These are phyloP conservation scores for Ophiobolus disseminans DNA, from an alignment of 2,329 filamentous ascomycete species.

Conservation along the genomic window DNA sequence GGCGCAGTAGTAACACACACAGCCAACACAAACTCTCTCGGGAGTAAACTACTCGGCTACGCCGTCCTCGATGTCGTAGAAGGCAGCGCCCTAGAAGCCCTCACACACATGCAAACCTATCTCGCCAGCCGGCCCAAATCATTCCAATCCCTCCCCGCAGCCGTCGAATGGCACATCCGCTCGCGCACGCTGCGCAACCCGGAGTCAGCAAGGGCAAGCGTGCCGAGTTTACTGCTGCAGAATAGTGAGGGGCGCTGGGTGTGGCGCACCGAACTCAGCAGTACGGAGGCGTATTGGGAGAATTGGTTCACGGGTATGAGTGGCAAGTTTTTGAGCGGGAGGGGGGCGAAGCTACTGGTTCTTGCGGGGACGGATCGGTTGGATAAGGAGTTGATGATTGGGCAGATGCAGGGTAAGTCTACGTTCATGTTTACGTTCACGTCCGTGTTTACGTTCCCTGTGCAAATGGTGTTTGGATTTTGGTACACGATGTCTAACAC, in stretches of 20 bases:
- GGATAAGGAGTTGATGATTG: conserved; percentile 91
- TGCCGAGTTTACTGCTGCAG: conserved; percentile 76
- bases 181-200: conserved; percentile 85
- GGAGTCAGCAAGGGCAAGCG: conserved; percentile 83
- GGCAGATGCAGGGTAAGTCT: conserved; percentile 93
- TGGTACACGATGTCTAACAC: conserved; percentile 28
- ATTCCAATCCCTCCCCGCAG: conserved; percentile 78
- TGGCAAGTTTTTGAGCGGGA: conserved; percentile 81
- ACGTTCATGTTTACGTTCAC: no score
- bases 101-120: conserved; percentile 93
- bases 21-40: conserved; percentile 71
- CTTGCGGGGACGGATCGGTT: conserved; percentile 88
- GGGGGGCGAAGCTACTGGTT: conserved; percentile 82
- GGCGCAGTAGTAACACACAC: conserved; percentile 89
- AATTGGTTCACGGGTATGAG: conserved; percentile 91
- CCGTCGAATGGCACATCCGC: conserved; percentile 92
- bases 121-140: conserved; percentile 79
- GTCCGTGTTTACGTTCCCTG: no score
- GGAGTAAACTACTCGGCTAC: conserved; percentile 77
- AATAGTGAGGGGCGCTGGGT: conserved; percentile 62
- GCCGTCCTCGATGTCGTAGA: conserved; percentile 95
- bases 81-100: conserved; percentile 89
- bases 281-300: conserved; percentile 91
- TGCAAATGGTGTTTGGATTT: background rate
- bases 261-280: conserved; percentile 85